A percentile compares a stretch with the other conserved stretches of the same genome.
Evolutionary conservation across 225 moss, liverwort and hornwort species (phyloP).

Genomic region (Thuidium tamariscinum): DNA sequence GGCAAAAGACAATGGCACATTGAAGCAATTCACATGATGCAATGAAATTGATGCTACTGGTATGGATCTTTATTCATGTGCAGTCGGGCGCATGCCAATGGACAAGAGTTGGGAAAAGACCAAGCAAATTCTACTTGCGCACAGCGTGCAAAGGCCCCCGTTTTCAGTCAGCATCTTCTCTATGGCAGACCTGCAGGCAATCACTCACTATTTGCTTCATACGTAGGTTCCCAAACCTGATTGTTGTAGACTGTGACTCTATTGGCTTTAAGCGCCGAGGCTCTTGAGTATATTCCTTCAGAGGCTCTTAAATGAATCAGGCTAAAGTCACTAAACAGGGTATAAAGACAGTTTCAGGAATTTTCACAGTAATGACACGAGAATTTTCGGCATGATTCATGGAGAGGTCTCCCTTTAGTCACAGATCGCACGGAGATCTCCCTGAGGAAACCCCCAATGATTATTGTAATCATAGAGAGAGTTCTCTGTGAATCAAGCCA

Average conservation of each 20-base stretch:
- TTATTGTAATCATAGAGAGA: background rate
- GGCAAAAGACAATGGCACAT: background rate
- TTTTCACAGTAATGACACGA: background rate
- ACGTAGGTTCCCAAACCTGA: constrained; percentile 43
- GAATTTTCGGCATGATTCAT: background rate
- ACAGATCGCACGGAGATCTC: background rate
- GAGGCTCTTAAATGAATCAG: background rate
- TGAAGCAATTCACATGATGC: background rate
- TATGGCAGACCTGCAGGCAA: constrained; percentile 67
- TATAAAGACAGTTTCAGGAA: background rate
- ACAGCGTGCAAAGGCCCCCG: constrained; percentile 87
- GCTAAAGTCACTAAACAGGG: background rate
- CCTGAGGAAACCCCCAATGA: background rate
- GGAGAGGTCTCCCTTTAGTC: background rate
- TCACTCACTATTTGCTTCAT: constrained; percentile 80
- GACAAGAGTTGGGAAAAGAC: constrained; percentile 79
- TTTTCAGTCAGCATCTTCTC: constrained; percentile 78
- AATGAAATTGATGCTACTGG: background rate
- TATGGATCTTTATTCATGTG: background rate
- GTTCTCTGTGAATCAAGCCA: background rate
- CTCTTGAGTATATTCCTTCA: background rate
- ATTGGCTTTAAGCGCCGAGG: background rate
- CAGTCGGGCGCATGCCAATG: constrained; percentile 50
- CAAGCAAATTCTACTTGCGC: constrained; percentile 62
- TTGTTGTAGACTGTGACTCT: background rate